These are phyloP conservation scores for Elsinoe arachidis DNA, from an alignment of 2,329 filamentous ascomycete species.

Conservation along the genomic window DNA sequence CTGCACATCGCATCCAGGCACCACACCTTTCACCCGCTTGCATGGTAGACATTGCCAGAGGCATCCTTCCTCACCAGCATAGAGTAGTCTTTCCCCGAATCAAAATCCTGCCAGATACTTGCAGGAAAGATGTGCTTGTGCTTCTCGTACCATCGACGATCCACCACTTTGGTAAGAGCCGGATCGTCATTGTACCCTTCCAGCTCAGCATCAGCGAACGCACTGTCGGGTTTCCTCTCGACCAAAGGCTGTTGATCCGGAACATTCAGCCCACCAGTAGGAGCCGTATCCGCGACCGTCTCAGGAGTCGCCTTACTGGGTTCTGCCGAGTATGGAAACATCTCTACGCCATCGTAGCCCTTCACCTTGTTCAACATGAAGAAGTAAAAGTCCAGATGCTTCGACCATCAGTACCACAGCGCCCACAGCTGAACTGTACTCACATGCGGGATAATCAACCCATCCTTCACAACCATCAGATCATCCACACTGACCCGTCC, in stretches of 20 bases:
- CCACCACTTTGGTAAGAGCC: constrained; percentile 81
- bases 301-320: constrained; percentile 36
- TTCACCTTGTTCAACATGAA: constrained; percentile 83
- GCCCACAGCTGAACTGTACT: constrained; percentile 32
- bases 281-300: background rate
- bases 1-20: background rate
- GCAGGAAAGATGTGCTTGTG: constrained; percentile 99
- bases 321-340: constrained; percentile 67
- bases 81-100: constrained; percentile 78
- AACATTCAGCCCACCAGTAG: constrained; percentile 14
- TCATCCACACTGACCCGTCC: constrained; percentile 91
- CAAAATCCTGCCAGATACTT: constrained; percentile 91
- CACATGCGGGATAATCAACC: constrained; percentile 90
- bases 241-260: constrained; percentile 11
- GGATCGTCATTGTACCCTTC: constrained; percentile 76
- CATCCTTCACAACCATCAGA: constrained; percentile 81
- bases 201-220: constrained; percentile 39
- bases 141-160: constrained; percentile 90
- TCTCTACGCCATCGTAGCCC: constrained; percentile 56
- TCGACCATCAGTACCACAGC: constrained; percentile 11
- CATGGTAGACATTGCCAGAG: constrained; percentile 85
- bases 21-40: constrained; percentile 17
- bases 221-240: constrained; percentile 14
- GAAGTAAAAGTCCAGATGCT: constrained; percentile 98
- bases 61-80: constrained; percentile 70